Base-by-base conservation (phyloP, 2,329 filamentous ascomycete species). In the Fusarium brevicatenulatum region DNA sequence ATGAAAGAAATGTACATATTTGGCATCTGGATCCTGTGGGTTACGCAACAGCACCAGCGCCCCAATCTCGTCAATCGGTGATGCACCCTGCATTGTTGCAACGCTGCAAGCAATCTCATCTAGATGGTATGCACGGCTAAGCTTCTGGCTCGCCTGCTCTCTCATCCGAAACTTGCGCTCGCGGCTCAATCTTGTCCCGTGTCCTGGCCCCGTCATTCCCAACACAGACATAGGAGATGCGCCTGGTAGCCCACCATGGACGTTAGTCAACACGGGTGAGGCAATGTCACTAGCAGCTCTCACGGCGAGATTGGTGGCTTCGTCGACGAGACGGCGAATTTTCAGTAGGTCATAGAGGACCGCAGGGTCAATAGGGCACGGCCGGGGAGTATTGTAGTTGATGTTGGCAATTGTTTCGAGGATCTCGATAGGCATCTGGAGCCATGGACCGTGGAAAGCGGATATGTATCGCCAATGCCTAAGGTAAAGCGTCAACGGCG, bases 1-100 rank as follows among this genome's bases (percentile, higher is more conserved):
- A 82, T 95, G 93, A 81, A 97, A 97, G 83, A 95, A 96, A 79
- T 96, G 92, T n/a, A 96, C 94, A 79, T 96, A 96, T 81, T 92
- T 92, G 34, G 93, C 94, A 77, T 96, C 92, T 47, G 86, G 82
- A 77, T 95, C 91, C 56, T 86, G 80, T n/a, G 89, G 86, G 68
- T 89, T 91, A 68, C 93, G 87, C 79, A 93, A 90, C 69, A 96
- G 82, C 37, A 97, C 93, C 69, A 92, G 85, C 10, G 88, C 86
- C 5, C 92, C 93, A 6, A 96, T 91, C 66, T 94, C 92, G 76
- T 96, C 93, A 18, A 97, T 84, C 1, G 92, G 90, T 23, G 92
- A 93, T 2, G 93, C 90, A 62, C 91, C 91, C 82, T 95, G 93
- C 93, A 95, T 96, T 0, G 91, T 93, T 39, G 92, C 93, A 47